Conservation (phyloP, 169 alveolate species). For the Theileria equi region DNA sequence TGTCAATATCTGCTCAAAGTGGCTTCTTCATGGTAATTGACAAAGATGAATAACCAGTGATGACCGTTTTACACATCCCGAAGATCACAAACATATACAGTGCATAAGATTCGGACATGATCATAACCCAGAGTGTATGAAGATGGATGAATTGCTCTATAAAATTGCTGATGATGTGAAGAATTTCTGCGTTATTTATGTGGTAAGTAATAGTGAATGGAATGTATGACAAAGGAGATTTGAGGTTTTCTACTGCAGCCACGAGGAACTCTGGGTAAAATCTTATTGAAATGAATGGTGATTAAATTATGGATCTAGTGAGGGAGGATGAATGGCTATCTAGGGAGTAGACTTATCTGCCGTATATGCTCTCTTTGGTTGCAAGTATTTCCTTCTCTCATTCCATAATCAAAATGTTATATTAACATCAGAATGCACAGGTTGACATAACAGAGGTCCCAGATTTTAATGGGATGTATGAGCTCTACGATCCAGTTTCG, state of each 20-base stretch:
- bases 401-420: background rate
- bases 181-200: slow-evolving; percentile 94
- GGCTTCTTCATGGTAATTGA: background rate
- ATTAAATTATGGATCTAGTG: background rate
- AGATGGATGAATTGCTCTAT: slow-evolving; percentile 95
- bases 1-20: background rate
- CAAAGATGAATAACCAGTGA: background rate
- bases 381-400: background rate
- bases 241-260: background rate
- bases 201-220: slow-evolving; percentile 81
- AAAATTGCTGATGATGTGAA: slow-evolving; percentile 94
- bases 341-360: no score
- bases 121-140: slow-evolving; percentile 95
- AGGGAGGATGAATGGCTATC: background rate
- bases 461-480: slow-evolving; percentile 99
- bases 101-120: slow-evolving; percentile 98
- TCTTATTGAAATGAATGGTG: background rate
- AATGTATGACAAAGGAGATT: background rate
- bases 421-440: slow-evolving; percentile 52
- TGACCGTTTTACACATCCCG: no score
- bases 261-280: background rate
- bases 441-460: slow-evolving; percentile 96
- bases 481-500: slow-evolving; percentile 96
- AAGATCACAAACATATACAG: slow-evolving; percentile 27
- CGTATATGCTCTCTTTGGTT: background rate